A percentile compares a stretch with the other conserved stretches of the same genome.
phyloP scores from a whole-genome alignment of 257 asterid genomes.

The Dorcoceras hygrometricum region DNA sequence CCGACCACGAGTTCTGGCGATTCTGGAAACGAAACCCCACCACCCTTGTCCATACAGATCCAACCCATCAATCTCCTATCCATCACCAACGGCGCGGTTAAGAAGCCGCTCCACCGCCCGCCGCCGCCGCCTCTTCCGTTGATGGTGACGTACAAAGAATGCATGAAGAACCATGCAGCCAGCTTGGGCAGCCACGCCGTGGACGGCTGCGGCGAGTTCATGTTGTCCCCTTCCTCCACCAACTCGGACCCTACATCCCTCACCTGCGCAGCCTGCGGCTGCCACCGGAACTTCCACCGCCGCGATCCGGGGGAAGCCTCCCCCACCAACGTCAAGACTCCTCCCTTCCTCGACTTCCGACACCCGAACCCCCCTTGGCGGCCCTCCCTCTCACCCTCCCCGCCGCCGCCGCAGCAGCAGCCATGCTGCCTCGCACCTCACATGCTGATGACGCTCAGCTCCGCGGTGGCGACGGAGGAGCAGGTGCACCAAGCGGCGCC shows the following conservation, averaged over 20 bases:
- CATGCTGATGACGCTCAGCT: constrained; percentile 30
- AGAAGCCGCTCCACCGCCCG: constrained; percentile 26
- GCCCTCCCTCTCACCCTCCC: constrained; percentile 41
- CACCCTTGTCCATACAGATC: constrained; percentile 28
- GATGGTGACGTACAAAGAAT: constrained; percentile 38
- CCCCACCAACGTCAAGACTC: constrained; percentile 38
- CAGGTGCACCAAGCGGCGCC: constrained; percentile 47
- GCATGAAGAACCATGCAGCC: constrained; percentile 81
- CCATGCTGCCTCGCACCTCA: constrained; percentile 21
- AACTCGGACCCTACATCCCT: constrained; percentile 38
- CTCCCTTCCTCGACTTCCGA: constrained; percentile 63
- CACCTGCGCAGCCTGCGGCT: constrained; percentile 74
- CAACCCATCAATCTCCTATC: constrained; percentile 32
- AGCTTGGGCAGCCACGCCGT: constrained; percentile 62
- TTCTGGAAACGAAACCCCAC: constrained; percentile 64
- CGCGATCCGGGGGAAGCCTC: constrained; percentile 38
- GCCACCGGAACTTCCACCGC: constrained; percentile 92
- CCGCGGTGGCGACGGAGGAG: constrained; percentile 39
- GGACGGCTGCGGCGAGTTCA: constrained; percentile 87
- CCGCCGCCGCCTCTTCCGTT: constrained; percentile 13
- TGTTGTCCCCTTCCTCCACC: constrained; percentile 41
- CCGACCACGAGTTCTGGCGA: constrained; percentile 43
- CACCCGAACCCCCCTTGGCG: constrained; percentile 32
- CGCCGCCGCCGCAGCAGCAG: constrained; percentile 33
- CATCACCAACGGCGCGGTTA: constrained; percentile 35